Evolutionary conservation across 257 asterid species (phyloP), one percentile per base, ranked within the genome.

Genomic region (Solanum neorickii): DNA sequence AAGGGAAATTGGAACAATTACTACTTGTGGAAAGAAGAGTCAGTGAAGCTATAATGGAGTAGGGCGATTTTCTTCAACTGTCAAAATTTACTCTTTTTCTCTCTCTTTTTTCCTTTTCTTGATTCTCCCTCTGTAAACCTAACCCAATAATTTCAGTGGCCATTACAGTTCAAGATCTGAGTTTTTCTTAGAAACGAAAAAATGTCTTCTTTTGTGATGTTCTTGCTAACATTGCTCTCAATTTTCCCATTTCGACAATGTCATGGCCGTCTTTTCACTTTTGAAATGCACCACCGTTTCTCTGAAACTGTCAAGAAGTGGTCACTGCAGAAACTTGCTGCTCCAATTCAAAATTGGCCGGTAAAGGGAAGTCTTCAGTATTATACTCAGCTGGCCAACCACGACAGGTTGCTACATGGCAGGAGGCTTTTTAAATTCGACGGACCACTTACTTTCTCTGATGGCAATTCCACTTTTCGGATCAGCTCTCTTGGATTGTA

Each of bases 241-340:
- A 9, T 90, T 47, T 89, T 84, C 86, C 90, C 68, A 65, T 85
- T 86, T 23, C 89, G 86, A 47, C 31, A 86, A 88, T 88, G 92
- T 78, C 12, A 78, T 85, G 95, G 93, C 87, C 92, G 90, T 65
- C 87, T 92, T 87, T 94, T 90, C 91, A 92, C 93, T 27, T 92
- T 95, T 69, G 93, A 94, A 93, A 93, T 95, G 92, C 98, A 96
- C 93, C 98, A 96, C 87, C 94, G 98, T 16, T 96, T 94, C 90
- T 94, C 98, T 87, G 94, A 94, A 69, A 92, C 91, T 41, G 94
- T 96, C 90, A 94, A 92, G 94, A 90, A 92, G 37, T 92, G 92
- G 94, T 91, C 92, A 15, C 15, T 69, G 35, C 91, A 87, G 74
- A 87, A 49, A 83, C 62, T 85, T 80, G 88, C 87, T 31, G 75